Base-by-base conservation (phyloP, 208 protist genomes). In the Acanthamoeba lenticulata region DNA sequence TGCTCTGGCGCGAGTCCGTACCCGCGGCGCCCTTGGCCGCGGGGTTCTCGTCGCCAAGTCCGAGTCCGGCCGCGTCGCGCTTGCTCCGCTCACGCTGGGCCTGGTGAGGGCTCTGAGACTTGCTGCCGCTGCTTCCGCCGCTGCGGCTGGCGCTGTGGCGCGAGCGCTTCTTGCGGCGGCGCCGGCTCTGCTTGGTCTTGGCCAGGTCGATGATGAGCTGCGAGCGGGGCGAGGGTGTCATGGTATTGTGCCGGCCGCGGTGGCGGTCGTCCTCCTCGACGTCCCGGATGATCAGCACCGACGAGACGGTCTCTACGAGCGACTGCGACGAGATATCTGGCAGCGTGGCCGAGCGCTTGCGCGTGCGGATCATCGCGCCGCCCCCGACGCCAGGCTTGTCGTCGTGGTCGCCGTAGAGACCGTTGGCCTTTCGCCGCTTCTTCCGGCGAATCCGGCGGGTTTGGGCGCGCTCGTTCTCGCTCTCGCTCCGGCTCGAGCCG, bases 161-260 rank as follows among this genome's bases (percentile, higher is more conserved):
- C 15, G 47, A 52, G 9, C 69, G 69, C 69, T n/a, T 36, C 69
- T 79, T 79, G 4, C 27, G 29, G 6, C 38, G 29, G 24, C 42
- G 38, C 9, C 69, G 69, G 69, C 69, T 79, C 38, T 79, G 69
- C 36, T 79, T 79, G 69, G 4, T 45, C 69, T 79, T 79, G 69
- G 69, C 69, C 36, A 79, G 69, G 38, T 79, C 69, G 17, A 79
- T 44, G 69, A 79, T 79, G 5, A 79, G 69, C 69, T 79, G 69
- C 69, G 69, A 79, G 7, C 69, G 69, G 17, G 69, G 69, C 6
- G 69, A 79, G 32, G 29, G 3, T 6, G 36, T 4, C 34, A 11
- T 32, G 2, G 6, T 32, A 3, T 15, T 45, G 69, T 45, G 38
- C 24, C 57, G 57, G 13, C n/a, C 15, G 15, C n/a, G 27, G n/a